Evolutionary conservation across 2,329 filamentous ascomycete genomes (phyloP).

Genomic region (Phoma sp.): DNA sequence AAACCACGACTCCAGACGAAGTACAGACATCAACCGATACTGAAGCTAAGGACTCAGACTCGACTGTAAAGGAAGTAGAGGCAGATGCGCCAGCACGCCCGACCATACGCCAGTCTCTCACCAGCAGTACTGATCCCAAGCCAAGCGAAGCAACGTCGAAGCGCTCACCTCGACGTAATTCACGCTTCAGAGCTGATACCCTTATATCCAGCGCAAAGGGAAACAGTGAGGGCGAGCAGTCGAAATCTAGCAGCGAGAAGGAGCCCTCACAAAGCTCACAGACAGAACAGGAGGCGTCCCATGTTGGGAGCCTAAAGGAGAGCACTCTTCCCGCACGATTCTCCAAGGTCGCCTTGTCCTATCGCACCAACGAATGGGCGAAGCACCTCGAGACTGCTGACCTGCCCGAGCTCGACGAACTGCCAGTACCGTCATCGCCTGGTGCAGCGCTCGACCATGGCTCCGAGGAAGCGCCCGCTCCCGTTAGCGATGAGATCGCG

Average conservation of each 20-base stretch:
- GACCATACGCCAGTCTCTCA: slow-evolving; percentile 29
- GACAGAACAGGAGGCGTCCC: slow-evolving; percentile 48
- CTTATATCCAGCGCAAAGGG: slow-evolving; percentile 25
- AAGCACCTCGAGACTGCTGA: slow-evolving; percentile 86
- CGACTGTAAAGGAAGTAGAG: neutral
- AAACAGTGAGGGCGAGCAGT: slow-evolving; percentile 27
- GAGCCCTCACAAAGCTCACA: slow-evolving; percentile 31
- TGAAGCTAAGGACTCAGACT: neutral
- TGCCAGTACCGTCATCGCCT: slow-evolving; percentile 59
- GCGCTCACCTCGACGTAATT: slow-evolving; percentile 16
- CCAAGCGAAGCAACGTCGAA: slow-evolving; percentile 14
- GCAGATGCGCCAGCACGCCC: neutral
- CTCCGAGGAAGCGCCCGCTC: slow-evolving; percentile 62
- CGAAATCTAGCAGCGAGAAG: slow-evolving; percentile 54
- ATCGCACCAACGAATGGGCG: slow-evolving; percentile 94
- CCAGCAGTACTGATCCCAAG: slow-evolving; percentile 45
- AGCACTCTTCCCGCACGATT: slow-evolving; percentile 73
- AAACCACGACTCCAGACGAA: neutral
- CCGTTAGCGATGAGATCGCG: slow-evolving; percentile 48
- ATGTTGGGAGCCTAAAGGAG: slow-evolving; percentile 49
- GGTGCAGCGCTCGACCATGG: slow-evolving; percentile 49
- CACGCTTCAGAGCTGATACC: slow-evolving; percentile 30
- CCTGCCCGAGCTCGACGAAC: slow-evolving; percentile 68
- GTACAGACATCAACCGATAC: neutral
- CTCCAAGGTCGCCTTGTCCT: slow-evolving; percentile 80